Base-by-base conservation (phyloP, 2,329 filamentous ascomycete genomes). In the Sporothrix mexicana region DNA sequence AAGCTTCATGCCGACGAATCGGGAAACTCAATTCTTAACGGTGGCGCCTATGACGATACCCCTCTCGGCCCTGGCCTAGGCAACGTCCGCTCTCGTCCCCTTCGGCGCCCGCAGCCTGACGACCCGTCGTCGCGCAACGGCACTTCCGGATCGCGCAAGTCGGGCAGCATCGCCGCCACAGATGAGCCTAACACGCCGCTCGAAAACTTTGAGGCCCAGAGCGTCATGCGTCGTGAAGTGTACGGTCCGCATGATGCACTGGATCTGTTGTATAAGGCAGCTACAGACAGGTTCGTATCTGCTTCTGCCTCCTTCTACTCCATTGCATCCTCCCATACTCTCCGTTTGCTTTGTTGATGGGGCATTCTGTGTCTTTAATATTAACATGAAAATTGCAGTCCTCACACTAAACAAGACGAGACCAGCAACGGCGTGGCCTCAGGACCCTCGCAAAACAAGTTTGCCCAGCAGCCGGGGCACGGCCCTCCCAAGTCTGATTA, bases 161-260 rank as follows among this genome's bases (percentile, higher is more conserved):
- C 76, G 51, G 77, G 78, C 69, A 79, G 77, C 73, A 82, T 84
- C 51, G 83, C 84, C 4, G 79, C 81, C 53, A 76, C 77, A 20
- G 83, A 83, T 13, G 89, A 90, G 76, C 85, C 85, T 41, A 90
- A 90, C 76, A 87, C 87, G 73, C 88, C 88, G 68, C 80, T 91
- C 25, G 88, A 91, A 79, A 91, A 91, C 77, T 82, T 89, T 6
- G 89, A 91, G 81, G 89, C 89, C 25, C 87, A 88, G 78, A 85
- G 85, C 9, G 88, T 91, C 73, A 91, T 91, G 89, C 83, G 89
- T 45, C 85, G 84, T 72, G 92, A 93, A 77, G 90, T 98, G 61
- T 97, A 95, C 81, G 95, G 94, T 49, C 94, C 93, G 3, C 95
- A 97, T 79, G 95, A 98, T 83, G 95, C 95, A 30, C 86, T 98